Base-by-base conservation (phyloP, 129 eudicot genomes). In the Mikania micrantha region DNA sequence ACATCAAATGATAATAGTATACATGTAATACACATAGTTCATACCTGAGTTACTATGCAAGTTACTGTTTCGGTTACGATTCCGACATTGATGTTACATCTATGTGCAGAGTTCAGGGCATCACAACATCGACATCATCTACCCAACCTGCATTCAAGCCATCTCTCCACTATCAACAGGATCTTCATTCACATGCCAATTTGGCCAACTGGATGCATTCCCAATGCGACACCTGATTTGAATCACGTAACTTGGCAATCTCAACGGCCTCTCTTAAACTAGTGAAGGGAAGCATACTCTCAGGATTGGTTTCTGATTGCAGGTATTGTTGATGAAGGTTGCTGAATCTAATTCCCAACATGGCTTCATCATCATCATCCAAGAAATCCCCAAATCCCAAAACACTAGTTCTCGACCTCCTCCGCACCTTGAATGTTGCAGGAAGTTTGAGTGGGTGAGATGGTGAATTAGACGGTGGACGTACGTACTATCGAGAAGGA, bases 401-500 rank as follows among this genome's bases (percentile, higher is more conserved):
- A 9, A 21, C 72, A 58, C 62, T 60, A 11, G 79, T 38, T 57
- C 81, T 75, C 21, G 68, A 52, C 38, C 78, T 40, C 66, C 78
- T 77, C 61, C 79, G 64, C 27, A 21, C 49, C 56, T 29, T 66
- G 20, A 64, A 60, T 34, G 59, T 66, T 29, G 39, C 50, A n/a
- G n/a, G n/a, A n/a, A n/a, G n/a, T n/a, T 63, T 69, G 78, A 49
- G 60, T 57, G 70, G 50, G 76, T 67, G 58, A 86, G 85, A 73
- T 85, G 84, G 54, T 81, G 76, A 50, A 87, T 81, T 58, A 87
- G 80, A 20, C 90, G 87, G 49, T 81, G 90, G 58, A 87, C 70
- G 72, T 83, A 81, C 4, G 89, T 89, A 73, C 85, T 83, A 66
- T 72, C 74, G 49, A 87, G 79, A 49, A 82, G 82, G 80, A 78